Conservation (phyloP, 129 eudicot genomes). For the Helianthus tuberosus region DNA sequence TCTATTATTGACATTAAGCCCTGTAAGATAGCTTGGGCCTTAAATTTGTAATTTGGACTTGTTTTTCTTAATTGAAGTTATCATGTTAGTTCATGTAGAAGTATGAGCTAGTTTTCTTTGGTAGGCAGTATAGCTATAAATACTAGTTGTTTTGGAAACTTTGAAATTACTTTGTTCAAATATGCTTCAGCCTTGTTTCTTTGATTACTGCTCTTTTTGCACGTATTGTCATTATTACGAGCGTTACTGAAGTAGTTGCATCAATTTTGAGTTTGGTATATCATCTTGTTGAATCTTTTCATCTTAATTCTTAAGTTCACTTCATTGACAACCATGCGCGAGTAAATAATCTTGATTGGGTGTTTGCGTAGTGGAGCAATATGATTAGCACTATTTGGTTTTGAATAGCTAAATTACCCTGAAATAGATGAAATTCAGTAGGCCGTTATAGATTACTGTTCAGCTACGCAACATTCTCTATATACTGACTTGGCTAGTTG, state of each 20-base stretch:
- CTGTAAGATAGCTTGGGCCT: background rate
- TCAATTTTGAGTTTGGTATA: background rate
- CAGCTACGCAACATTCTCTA: background rate
- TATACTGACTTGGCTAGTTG: slow-evolving; percentile 2
- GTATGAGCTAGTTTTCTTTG: slow-evolving; percentile 4
- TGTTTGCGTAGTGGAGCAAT: background rate
- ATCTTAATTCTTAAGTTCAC: background rate
- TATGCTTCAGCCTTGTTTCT: background rate
- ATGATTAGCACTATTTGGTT: background rate
- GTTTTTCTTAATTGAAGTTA: background rate
- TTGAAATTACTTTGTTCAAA: background rate
- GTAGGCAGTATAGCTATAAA: background rate
- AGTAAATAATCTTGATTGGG: background rate
- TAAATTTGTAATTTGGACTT: background rate
- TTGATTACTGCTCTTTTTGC: background rate
- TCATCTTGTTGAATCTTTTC: slow-evolving; percentile 5
- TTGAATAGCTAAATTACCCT: background rate
- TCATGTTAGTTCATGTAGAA: background rate
- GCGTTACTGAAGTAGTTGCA: background rate
- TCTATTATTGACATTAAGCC: background rate
- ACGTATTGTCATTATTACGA: background rate
- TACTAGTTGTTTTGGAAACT: background rate
- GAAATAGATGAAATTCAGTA: background rate
- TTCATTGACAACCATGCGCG: background rate
- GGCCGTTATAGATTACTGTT: background rate